Evolutionary conservation across 2,329 filamentous ascomycete species (phyloP), one percentile per base, ranked within the genome.

Genomic region (Didymella keratinophila): DNA sequence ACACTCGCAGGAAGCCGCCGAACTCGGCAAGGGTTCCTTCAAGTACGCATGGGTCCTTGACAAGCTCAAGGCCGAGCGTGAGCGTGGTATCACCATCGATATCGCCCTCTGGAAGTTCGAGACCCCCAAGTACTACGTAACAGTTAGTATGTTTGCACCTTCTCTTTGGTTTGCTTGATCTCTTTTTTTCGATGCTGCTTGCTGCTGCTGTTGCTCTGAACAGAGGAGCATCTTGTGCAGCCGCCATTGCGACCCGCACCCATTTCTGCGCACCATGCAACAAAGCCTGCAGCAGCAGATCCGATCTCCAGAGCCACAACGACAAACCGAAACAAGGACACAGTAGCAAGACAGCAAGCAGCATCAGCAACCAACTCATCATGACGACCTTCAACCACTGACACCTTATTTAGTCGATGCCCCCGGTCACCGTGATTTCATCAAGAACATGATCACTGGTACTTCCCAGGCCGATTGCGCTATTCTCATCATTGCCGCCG

Each of bases 361-460:
- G 23, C 23, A 25, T 25, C 23, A 25, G 23, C 23, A 25, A 25
- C 7, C 23, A 25, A 25, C 23, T 25, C 23, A 25, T 25, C 3
- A 25, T 25, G 23, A 25, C 23, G 23, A 25, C 3, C 23, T 25
- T 25, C 3, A 25, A 25, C 23, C 28, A 30, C 28, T 30, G 11
- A 30, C 28, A 4, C 11, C 28, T 12, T 3, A 11, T 12, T 30
- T 12, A 30, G 28, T 60, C 44, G 73, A 99, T 80, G 95, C 95
- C 83, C 95, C 95, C 79, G 95, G 95, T 85, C 95, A 99, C 86
- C 94, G 95, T 95, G 95, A 99, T 82, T 99, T 98, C 89, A 98
- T 99, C 92, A 99, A 99, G 94, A 99, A 98, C 93, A 99, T 99
- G 95, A 99, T 99, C 84, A 98, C 95, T 90, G 95, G 95, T 93